Base-by-base conservation (phyloP, 495 filamentous ascomycete genomes). In the Friedmanniomyces endolithicus region DNA sequence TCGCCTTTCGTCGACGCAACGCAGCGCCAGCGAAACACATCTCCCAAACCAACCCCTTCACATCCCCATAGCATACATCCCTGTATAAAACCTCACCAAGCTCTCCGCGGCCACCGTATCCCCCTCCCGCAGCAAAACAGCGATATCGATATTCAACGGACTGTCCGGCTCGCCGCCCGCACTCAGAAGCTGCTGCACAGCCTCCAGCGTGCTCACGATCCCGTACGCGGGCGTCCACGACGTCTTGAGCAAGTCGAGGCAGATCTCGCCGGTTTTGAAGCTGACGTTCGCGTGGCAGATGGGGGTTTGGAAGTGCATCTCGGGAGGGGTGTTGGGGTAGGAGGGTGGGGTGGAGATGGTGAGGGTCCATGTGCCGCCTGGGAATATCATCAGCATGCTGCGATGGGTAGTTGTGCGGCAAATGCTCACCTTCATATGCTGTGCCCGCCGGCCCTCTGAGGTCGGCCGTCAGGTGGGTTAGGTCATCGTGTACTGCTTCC, bases 71-170 rank as follows among this genome's bases (percentile, higher is more conserved):
- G 58, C 58, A 49, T 53, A 57, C 25, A 61, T 9, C 43, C 58
- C 17, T 11, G 79, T 85, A 78, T 82, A 95, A 64, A 81, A 85
- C 72, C 94, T 77, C 35, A 96, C 86, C 67, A 97, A 67, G 44
- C 80, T 75, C 67, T 94, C 80, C 63, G 86, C 88, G 0, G 78
- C 92, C 2, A 89, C 72, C 6, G 67, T 56, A 72, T 98, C 92
- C 16, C 86, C 88, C 48, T 74, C 73, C 59, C 89, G 74, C 53
- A 94, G 50, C 59, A 98, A 68, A 56, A 78, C 77, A 49, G 89
- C 90, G 2, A 94, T 78, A 69, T 98, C 92, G 11, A 95, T 77
- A 71, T 95, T 94, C 48, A 97, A 71, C 57, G 92, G 92, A 59
- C 80, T 85, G 59, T 95, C 88, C 35, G 84, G 75, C 52, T 80